These are phyloP conservation scores for Macaranga tanarius DNA, from an alignment of 441 rosid species.

Conservation along the genomic window DNA sequence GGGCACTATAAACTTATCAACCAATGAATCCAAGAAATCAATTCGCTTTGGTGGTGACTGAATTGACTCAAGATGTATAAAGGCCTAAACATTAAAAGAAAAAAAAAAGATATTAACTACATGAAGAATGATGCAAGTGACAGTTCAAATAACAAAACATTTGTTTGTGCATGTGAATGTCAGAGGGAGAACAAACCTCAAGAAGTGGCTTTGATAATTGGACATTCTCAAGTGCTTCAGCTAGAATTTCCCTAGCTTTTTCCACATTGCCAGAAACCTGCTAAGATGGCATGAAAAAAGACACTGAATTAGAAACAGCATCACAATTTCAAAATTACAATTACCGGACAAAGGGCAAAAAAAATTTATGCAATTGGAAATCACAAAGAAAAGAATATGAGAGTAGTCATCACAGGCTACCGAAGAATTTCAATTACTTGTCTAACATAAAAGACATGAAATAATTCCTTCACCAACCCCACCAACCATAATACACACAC, in stretches of 20 bases:
- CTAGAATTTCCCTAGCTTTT: constrained; percentile 72
- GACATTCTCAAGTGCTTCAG: constrained; percentile 70
- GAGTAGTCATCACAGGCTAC: no score
- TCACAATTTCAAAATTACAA: background rate
- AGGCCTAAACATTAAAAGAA: constrained; percentile 38
- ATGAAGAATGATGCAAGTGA: background rate
- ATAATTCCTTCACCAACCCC: background rate
- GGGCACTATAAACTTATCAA: constrained; percentile 64
- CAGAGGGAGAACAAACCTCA: constrained; percentile 44
- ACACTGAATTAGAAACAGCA: constrained; percentile 3
- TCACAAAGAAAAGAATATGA: background rate
- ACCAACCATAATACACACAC: background rate
- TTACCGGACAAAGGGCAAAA: background rate
- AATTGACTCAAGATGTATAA: constrained; percentile 72
- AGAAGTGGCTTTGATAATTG: constrained; percentile 75
- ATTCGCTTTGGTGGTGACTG: constrained; percentile 66
- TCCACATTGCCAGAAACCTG: constrained; percentile 73
- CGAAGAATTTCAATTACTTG: background rate
- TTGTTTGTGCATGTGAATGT: no score
- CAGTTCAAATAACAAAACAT: background rate
- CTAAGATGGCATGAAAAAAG: constrained; percentile 7
- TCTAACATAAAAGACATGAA: background rate
- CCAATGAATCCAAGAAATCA: constrained; percentile 66
- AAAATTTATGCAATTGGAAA: background rate
- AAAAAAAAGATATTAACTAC: constrained; percentile 7